Percentiles rank a stretch among this genome's conserved stretches.
Evolutionary conservation across 768 basidiomycete species (phyloP).

Genomic region (Suillus cothurnatus): DNA sequence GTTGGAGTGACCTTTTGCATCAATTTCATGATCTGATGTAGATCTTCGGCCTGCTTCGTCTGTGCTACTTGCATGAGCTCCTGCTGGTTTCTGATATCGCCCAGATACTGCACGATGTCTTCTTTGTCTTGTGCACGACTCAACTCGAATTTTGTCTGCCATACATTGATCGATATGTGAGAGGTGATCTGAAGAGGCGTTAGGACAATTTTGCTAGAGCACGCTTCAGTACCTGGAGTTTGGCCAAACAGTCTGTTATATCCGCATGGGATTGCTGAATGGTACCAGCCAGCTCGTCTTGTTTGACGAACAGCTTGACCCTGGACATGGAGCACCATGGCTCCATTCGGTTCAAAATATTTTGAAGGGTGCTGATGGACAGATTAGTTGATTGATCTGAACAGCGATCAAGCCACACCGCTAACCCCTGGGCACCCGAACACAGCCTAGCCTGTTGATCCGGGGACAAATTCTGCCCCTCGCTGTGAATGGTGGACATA

Average conservation of each 20-base stretch:
- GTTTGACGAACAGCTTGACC: conserved; percentile 47
- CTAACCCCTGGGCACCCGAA: conserved; percentile 36
- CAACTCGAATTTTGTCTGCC: conserved; percentile 47
- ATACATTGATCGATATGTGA: conserved; percentile 46
- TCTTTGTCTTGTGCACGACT: conserved; percentile 44
- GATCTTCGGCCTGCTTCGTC: conserved; percentile 35
- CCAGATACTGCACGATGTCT: conserved; percentile 45
- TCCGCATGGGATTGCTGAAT: conserved; percentile 48
- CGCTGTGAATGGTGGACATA: conserved; percentile 41
- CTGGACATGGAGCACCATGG: conserved; percentile 43
- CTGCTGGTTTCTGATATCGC: conserved; percentile 45
- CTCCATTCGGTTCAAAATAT: conserved; percentile 44
- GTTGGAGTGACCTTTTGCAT: conserved; percentile 46
- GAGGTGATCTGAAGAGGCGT: conserved; percentile 41
- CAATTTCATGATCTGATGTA: conserved; percentile 46
- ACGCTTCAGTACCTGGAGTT: conserved; percentile 44
- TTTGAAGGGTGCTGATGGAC: conserved; percentile 29
- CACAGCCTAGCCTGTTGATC: conserved; percentile 36
- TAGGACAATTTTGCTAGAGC: conserved; percentile 13
- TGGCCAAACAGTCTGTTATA: conserved; percentile 47
- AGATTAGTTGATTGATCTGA: conserved; percentile 1
- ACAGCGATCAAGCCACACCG: conserved; percentile 7
- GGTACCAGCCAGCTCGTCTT: conserved; percentile 43
- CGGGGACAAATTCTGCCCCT: conserved; percentile 28
- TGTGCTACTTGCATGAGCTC: conserved; percentile 36